phyloP scores from a whole-genome alignment of 2,329 filamentous ascomycete species.

The Xylogone sp. region DNA sequence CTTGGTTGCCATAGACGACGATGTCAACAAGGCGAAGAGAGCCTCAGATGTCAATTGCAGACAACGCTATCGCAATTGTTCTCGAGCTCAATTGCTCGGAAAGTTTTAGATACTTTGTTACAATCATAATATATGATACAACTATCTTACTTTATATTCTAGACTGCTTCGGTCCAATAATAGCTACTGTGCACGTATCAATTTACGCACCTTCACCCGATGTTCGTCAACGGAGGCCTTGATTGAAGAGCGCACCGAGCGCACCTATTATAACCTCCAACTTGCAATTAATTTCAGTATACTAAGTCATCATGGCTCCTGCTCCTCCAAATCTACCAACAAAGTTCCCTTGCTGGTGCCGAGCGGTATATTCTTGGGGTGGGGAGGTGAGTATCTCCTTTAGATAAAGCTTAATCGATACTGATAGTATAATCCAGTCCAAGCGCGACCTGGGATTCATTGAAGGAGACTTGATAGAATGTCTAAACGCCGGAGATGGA shows the following conservation, averaged over 20 bases:
- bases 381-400: constrained; percentile 56
- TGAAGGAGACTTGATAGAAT: constrained; percentile 97
- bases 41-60: not conserved
- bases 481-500: constrained; percentile 93
- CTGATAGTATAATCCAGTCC: constrained; percentile 46
- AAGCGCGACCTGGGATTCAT: constrained; percentile 95
- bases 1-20: not conserved
- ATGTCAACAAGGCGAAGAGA: not conserved
- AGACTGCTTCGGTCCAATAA: too few relatives aligned
- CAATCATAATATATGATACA: too few relatives aligned
- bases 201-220: not conserved
- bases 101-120: too few relatives aligned
- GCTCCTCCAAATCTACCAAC: constrained; percentile 62
- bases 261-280: not conserved
- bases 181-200: not conserved
- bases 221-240: not conserved
- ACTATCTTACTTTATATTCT: too few relatives aligned
- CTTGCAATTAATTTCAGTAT: not conserved
- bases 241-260: not conserved
- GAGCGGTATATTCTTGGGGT: constrained; percentile 89
- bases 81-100: not conserved
- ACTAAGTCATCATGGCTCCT: constrained; percentile 41
- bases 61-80: not conserved
- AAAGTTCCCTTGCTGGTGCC: constrained; percentile 86
- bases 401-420: constrained; percentile 4